Evolutionary conservation across 2,329 filamentous ascomycete species (phyloP).

Genomic region (Sclerotinia subarctica): DNA sequence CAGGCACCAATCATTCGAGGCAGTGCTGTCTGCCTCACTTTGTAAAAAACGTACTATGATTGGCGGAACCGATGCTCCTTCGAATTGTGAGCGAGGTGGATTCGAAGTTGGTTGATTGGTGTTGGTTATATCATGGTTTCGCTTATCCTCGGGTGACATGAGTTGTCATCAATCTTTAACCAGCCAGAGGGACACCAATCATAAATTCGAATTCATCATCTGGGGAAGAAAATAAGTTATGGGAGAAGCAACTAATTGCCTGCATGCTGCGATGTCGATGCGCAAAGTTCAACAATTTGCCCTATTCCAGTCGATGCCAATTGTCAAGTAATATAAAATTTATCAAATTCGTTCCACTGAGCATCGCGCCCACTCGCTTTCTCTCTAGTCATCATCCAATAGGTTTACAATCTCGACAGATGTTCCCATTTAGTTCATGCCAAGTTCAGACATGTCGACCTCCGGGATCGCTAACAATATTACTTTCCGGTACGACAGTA

Average conservation of each 20-base stretch:
- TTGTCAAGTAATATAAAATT: neutral
- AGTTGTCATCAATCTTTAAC: neutral
- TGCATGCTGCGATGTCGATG: neutral
- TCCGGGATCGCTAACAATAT: neutral
- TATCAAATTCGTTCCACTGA: neutral
- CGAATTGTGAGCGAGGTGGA: neutral
- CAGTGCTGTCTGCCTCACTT: conserved; percentile 11
- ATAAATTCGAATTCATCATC: neutral
- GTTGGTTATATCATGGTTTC: neutral
- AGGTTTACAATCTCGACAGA: neutral
- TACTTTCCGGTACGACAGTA: neutral
- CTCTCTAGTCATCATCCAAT: neutral
- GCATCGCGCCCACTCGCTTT: too few species aligned
- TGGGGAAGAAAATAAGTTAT: neutral
- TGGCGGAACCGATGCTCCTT: neutral
- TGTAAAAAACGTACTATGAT: neutral
- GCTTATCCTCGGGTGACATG: conserved; percentile 1
- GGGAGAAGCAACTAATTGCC: neutral
- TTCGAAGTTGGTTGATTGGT: neutral
- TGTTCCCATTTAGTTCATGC: neutral
- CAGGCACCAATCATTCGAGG: neutral
- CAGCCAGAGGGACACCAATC: neutral
- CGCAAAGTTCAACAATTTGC: neutral
- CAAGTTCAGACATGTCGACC: neutral
- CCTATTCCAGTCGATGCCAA: neutral